These are phyloP conservation scores for Clathrospora elynae DNA, from an alignment of 2,329 filamentous ascomycete species.

Conservation along the genomic window DNA sequence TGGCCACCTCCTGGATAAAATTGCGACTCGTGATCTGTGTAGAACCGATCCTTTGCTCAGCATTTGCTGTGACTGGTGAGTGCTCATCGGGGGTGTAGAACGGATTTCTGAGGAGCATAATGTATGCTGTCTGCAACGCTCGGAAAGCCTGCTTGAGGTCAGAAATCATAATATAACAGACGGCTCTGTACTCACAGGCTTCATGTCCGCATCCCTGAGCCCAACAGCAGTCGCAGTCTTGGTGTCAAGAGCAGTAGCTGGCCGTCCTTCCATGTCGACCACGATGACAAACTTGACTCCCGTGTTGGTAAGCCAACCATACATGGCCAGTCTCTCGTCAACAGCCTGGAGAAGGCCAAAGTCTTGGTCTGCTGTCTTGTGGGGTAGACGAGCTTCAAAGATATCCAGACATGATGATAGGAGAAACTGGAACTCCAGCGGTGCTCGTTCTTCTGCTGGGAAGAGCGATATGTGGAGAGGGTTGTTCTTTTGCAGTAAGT, in stretches of 20 bases:
- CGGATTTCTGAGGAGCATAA: constrained; percentile 82
- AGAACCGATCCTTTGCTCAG: constrained; percentile 51
- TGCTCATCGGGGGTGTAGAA: constrained; percentile 93
- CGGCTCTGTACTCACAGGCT: constrained; percentile 63
- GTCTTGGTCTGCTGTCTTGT: constrained; percentile 77
- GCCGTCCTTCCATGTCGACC: constrained; percentile 83
- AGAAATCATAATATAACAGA: constrained; percentile 1
- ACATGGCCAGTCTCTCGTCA: constrained; percentile 89
- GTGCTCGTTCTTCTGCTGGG: constrained; percentile 71
- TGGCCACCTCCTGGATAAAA: constrained; percentile 81
- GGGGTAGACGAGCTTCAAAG: constrained; percentile 81
- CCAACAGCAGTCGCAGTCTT: constrained; percentile 61
- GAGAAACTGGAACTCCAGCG: constrained; percentile 90
- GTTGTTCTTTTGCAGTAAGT: constrained; percentile 73
- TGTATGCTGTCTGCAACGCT: constrained; percentile 91
- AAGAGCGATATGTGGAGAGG: constrained; percentile 93
- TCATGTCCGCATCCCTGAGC: constrained; percentile 83
- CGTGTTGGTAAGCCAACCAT: constrained; percentile 96
- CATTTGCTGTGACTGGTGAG: constrained; percentile 61
- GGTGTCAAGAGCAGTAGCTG: constrained; percentile 46
- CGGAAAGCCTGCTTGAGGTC: constrained; percentile 69
- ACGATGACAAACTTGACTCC: constrained; percentile 88
- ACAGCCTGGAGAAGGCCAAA: constrained; percentile 90
- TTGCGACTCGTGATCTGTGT: constrained; percentile 78
- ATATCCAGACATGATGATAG: constrained; percentile 91